Percentiles rank a stretch among this genome's conserved stretches.
Evolutionary conservation across 805 yeast genomes (phyloP).

Genomic region (Teunomyces tritomae): DNA sequence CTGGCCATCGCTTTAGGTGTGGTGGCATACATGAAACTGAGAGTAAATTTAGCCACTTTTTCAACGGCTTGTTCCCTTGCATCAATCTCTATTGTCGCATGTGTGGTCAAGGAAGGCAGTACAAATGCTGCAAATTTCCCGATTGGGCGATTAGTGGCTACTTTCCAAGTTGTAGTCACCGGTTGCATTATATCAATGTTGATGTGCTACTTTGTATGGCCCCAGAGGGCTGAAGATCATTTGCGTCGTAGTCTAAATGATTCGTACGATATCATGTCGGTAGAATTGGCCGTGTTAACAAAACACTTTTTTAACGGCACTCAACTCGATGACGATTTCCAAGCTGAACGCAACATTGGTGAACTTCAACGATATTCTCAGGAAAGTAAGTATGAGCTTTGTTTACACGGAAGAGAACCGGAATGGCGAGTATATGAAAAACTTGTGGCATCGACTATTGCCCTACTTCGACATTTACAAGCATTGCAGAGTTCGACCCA

Average conservation of each 20-base stretch:
- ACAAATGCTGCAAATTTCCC: slow-evolving; percentile 59
- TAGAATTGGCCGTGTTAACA: slow-evolving; percentile 44
- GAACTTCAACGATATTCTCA: slow-evolving; percentile 42
- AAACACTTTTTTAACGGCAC: slow-evolving; percentile 51
- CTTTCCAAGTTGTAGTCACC: slow-evolving; percentile 53
- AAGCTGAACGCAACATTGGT: slow-evolving; percentile 37
- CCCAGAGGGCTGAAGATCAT: slow-evolving; percentile 51
- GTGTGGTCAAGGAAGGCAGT: slow-evolving; percentile 72
- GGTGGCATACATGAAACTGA: slow-evolving; percentile 68
- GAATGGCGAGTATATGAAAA: slow-evolving; percentile 47
- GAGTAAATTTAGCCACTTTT: slow-evolving; percentile 59
- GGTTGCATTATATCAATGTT: slow-evolving; percentile 62
- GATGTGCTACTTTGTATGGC: slow-evolving; percentile 64
- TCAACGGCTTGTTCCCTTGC: slow-evolving; percentile 74
- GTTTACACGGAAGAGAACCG: slow-evolving; percentile 50
- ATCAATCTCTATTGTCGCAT: slow-evolving; percentile 65
- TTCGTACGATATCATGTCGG: slow-evolving; percentile 52
- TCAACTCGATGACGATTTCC: slow-evolving; percentile 37
- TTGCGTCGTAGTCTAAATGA: slow-evolving; percentile 48
- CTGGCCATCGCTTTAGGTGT: slow-evolving; percentile 59
- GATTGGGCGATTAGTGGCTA: slow-evolving; percentile 48
- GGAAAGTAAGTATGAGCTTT: slow-evolving; percentile 64
- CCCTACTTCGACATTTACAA: slow-evolving; percentile 55
- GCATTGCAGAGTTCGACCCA: slow-evolving; percentile 69
- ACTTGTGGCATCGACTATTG: slow-evolving; percentile 51